Evolutionary conservation across 495 filamentous ascomycete species (phyloP), one percentile per base, ranked within the genome.

Genomic region (Annulohypoxylon nitens): DNA sequence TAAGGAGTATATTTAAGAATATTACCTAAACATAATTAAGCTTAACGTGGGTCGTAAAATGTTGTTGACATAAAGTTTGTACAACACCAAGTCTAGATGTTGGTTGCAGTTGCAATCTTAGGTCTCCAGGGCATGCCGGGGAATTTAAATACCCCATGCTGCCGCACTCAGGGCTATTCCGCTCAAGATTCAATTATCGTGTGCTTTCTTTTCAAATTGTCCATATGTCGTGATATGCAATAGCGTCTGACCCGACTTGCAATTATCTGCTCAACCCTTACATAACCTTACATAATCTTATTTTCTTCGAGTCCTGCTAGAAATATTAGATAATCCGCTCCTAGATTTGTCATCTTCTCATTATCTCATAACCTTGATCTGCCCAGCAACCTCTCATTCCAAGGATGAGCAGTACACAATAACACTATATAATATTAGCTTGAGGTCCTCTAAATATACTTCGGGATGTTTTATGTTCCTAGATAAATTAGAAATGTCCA

Each of bases 51-150:
- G 10, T 47, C 5, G 3, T 47, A 18, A 51, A 26, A 23, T 25
- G 47, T 7, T 26, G 48, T 26, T 25, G 25, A 51, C 48, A 51
- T 51, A 51, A 51, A 51, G 20, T 51, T 51, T 26, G 23, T 51
- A 51, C 6, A 51, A 25, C 23, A 9, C 48, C 10, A 25, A 51
- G 6, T 47, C 43, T 47, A 2, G 43, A 7, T 16, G 41, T 47
- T 47, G 43, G 48, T 51, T 47, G 43, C 16, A 47, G n/a, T 47
- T 47, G 16, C n/a, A 47, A 47, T 47, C n/a, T 47, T 47, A 47
- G 0, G 43, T 47, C 4, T 47, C 14, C 41, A 12, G 8, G 4
- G 36, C 9, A 39, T 39, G 36, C 39, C 39, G 39, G 23, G 48
- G n/a, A 25, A 18, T 10, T 50, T 47, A 47, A 26, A 51, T 51